phyloP scores from a whole-genome alignment of 495 filamentous ascomycete species.

The Daldinia decipiens region DNA sequence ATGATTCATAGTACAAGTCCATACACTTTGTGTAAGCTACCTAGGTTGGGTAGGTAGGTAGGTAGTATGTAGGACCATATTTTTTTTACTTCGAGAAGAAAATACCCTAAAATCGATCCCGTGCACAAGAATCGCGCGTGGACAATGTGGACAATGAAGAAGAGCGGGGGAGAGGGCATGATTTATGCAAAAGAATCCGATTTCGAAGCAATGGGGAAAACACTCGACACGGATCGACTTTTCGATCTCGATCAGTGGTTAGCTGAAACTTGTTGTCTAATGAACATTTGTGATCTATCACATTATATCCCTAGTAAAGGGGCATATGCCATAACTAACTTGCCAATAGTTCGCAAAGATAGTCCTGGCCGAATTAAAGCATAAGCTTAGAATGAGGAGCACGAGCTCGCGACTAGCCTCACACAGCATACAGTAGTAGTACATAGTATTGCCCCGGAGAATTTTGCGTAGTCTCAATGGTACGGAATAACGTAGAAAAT shows the following conservation, averaged over 20 bases:
- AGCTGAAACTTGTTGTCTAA: no score
- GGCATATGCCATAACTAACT: neutral
- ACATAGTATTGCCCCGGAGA: neutral
- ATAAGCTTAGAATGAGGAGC: conserved; percentile 35
- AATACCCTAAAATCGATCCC: neutral
- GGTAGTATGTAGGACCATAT: no score
- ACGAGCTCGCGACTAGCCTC: conserved; percentile 26
- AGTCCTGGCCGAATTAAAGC: conserved; percentile 14
- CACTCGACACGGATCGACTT: conserved; percentile 18
- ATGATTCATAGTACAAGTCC: conserved; percentile 2
- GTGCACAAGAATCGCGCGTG: neutral
- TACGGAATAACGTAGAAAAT: conserved; percentile 3
- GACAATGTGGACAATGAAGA: neutral
- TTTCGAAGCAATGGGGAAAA: conserved; percentile 41
- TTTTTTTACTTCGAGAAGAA: neutral
- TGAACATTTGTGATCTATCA: conserved; percentile 17
- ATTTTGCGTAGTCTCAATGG: neutral
- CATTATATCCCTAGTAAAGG: conserved; percentile 19
- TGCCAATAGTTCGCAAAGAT: conserved; percentile 22
- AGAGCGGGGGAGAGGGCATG: neutral
- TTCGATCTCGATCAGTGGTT: conserved; percentile 33
- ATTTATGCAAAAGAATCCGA: conserved; percentile 27
- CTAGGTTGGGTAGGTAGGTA: no score
- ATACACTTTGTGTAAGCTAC: neutral
- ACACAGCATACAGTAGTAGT: neutral